Evolutionary conservation across 768 basidiomycete genomes (phyloP), one percentile per base, ranked within the genome.

Genomic region (Pluteus cervinus): DNA sequence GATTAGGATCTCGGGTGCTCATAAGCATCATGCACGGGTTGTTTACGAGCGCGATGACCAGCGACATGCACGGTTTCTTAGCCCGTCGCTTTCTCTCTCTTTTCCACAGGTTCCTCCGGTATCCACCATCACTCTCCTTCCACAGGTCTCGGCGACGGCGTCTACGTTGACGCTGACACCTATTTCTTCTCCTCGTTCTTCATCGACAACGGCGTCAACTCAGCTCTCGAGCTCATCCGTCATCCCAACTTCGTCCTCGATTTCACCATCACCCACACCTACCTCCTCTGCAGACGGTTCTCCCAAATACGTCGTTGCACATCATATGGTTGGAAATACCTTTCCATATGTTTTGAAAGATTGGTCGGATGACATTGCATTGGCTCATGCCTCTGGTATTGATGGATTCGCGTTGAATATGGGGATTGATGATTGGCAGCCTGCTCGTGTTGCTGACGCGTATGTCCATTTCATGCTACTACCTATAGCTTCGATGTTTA

Each of bases 341-440:
- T 81, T 75, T 55, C 72, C 78, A 2, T 85, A 81, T 54, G 73
- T 55, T 5, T 39, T 60, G 11, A 47, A 63, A 40, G 67, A 71
- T 38, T 73, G 71, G 69, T 41, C 43, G 54, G 55, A 70, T 35
- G 71, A 85, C 48, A 73, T 84, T 16, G 20, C 45, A 3, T 67
- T 77, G 11, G 84, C 84, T 0, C 60, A 72, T 40, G 53, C 65
- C 4, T 69, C 65, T 39, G 79, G 79, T 11, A 72, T 85, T 45
- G 81, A 84, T 42, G 81, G 66, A 1, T 84, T 83, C 54, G 80
- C 81, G 1, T 65, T 89, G 39, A 87, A 87, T 50, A 66, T 81
- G 30, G 86, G 86, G 16, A 49, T 46, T 0, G 81, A 85, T 48
- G 44, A 54, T 28, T 87, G 81, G 81, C 73, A 86, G 47, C 62